Conservation (phyloP, 2,329 filamentous ascomycete species). For the Ophiostoma perfectum region DNA sequence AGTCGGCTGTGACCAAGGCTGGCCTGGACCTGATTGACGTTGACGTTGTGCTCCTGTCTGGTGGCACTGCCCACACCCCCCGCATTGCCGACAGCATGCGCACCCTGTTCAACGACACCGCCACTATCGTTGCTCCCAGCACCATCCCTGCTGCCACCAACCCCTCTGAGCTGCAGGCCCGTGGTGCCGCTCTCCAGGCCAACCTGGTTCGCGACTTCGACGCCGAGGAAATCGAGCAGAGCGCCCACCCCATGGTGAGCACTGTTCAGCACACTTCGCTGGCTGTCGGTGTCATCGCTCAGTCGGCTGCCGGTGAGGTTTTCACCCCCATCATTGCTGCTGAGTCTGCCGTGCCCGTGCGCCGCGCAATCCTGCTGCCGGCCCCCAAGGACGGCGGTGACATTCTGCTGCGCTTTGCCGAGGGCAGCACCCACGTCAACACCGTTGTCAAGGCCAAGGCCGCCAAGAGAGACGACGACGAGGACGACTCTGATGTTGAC, state of each 20-base stretch:
- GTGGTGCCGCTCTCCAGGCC: conserved; percentile 92
- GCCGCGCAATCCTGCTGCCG: conserved; percentile 72
- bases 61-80: conserved; percentile 88
- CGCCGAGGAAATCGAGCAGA: conserved; percentile 87
- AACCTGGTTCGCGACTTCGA: conserved; percentile 94
- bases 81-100: conserved; percentile 79
- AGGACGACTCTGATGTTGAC: conserved; percentile 62
- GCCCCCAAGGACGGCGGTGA: conserved; percentile 78
- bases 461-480: conserved; percentile 59
- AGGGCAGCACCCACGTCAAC: conserved; percentile 66
- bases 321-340: conserved; percentile 78
- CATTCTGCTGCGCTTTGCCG: conserved; percentile 79
- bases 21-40: conserved; percentile 87
- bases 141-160: conserved; percentile 76
- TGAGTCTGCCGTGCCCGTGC: conserved; percentile 84
- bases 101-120: conserved; percentile 73
- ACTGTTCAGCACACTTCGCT: conserved; percentile 85
- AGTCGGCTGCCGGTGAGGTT: conserved; percentile 57
- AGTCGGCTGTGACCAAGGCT: conserved; percentile 84
- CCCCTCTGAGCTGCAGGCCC: conserved; percentile 81
- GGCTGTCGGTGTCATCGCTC: conserved; percentile 78
- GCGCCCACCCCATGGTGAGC: conserved; percentile 89
- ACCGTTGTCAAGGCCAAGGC: conserved; percentile 84
- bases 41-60: conserved; percentile 88
- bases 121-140: conserved; percentile 73